These are phyloP conservation scores for Pichia sp. DNA, from an alignment of 1,139 yeast species.

Conservation along the genomic window DNA sequence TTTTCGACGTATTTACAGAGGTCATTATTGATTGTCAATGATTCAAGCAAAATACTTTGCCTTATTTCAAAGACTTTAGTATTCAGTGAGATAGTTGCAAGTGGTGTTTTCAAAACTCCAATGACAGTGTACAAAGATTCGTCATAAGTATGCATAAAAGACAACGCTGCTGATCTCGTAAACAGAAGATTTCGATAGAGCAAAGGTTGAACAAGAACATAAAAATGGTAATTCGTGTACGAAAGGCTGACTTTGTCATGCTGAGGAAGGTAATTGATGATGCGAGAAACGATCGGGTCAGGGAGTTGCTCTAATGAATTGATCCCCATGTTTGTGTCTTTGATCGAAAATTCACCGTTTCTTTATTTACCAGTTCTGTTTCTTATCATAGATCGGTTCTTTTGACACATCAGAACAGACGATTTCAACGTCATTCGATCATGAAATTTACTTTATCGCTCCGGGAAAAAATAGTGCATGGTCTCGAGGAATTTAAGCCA, in stretches of 20 bases:
- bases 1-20: slow-evolving; percentile 24
- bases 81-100: slow-evolving; percentile 23
- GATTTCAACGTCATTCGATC: neutral
- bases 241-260: slow-evolving; percentile 27
- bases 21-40: slow-evolving; percentile 26
- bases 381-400: neutral
- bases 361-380: neutral
- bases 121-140: slow-evolving; percentile 26
- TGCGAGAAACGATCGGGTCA: slow-evolving; percentile 16
- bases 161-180: slow-evolving; percentile 17
- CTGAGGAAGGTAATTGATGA: slow-evolving; percentile 28
- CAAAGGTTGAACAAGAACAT: slow-evolving; percentile 23
- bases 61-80: slow-evolving; percentile 20
- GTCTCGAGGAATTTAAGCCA: neutral
- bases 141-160: slow-evolving; percentile 13
- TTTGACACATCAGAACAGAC: neutral
- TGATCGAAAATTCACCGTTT: too few species aligned
- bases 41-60: slow-evolving; percentile 30
- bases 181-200: slow-evolving; percentile 29
- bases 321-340: neutral
- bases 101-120: slow-evolving; percentile 26
- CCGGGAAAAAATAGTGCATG: neutral
- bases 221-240: slow-evolving; percentile 26
- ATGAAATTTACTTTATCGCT: neutral
- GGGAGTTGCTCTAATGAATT: slow-evolving; percentile 20